Conservation (phyloP, 805 yeast species). For the Pichia nakasei region DNA sequence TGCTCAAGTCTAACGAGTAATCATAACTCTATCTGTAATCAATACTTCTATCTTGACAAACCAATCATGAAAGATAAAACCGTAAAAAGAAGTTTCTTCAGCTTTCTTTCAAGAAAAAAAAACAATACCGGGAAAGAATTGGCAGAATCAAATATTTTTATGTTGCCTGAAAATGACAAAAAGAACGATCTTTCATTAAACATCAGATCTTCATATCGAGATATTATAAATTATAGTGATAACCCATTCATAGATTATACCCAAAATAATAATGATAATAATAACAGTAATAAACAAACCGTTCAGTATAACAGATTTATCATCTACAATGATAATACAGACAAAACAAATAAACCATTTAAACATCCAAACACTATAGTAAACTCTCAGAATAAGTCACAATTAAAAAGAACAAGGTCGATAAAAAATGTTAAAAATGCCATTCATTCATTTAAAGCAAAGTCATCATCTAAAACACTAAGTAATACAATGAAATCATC, state of each 20-base stretch:
- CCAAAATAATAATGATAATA: background rate
- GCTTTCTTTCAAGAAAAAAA: background rate
- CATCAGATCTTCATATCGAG: background rate
- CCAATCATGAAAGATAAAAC: background rate
- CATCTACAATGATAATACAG: background rate
- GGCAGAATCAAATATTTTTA: too few relatives aligned
- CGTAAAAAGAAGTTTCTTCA: too few relatives aligned
- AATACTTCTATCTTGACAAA: too few relatives aligned
- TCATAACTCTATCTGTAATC: too few relatives aligned
- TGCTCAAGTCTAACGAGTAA: too few relatives aligned
- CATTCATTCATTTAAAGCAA: background rate
- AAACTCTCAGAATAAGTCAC: too few relatives aligned
- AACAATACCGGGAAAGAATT: too few relatives aligned
- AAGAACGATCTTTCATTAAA: background rate
- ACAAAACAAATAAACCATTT: background rate
- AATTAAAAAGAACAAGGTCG: too few relatives aligned
- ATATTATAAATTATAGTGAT: background rate
- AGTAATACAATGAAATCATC: too few relatives aligned
- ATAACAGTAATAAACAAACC: too few relatives aligned
- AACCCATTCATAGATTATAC: background rate
- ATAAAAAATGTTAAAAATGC: background rate
- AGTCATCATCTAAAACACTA: background rate
- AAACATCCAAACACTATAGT: too few relatives aligned
- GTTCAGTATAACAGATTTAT: too few relatives aligned
- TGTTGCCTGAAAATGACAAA: background rate